Evolutionary conservation across 148 eudicot genomes (phyloP).

Genomic region (Suaeda aralocaspica): DNA sequence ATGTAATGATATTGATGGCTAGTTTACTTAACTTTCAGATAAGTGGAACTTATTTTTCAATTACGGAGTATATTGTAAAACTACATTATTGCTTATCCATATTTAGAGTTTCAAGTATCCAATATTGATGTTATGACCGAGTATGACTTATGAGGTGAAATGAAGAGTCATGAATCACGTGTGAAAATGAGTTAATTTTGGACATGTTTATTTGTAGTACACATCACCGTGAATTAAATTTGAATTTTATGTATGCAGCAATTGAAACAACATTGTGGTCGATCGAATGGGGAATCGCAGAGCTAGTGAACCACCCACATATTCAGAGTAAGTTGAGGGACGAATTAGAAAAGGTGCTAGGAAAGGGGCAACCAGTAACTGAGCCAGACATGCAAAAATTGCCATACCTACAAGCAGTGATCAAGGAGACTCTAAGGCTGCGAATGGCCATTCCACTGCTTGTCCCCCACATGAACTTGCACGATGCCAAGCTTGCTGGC

Average conservation of each 20-base stretch:
- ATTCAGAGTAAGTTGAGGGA: conserved; percentile 65
- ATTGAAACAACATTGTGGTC: conserved; percentile 92
- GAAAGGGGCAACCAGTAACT: conserved; percentile 53
- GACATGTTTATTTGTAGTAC: no score
- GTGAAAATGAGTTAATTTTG: no score
- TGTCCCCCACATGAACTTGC: conserved; percentile 90
- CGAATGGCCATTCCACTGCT: conserved; percentile 78
- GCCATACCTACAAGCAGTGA: conserved; percentile 76
- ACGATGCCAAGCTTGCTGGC: conserved; percentile 59
- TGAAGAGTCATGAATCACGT: no score
- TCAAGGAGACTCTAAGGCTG: conserved; percentile 73
- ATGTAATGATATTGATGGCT: no score
- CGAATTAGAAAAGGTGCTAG: conserved; percentile 58
- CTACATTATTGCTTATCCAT: no score
- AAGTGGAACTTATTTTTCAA: no score
- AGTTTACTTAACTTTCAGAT: no score
- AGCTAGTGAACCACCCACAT: conserved; percentile 72
- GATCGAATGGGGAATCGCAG: conserved; percentile 84
- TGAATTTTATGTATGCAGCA: conserved; percentile 33
- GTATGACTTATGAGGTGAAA: no score
- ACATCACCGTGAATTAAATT: neutral
- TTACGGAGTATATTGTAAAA: no score
- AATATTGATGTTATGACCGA: no score
- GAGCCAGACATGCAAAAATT: conserved; percentile 64
- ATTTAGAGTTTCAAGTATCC: no score